phyloP scores from a whole-genome alignment of 768 basidiomycete species.

The Kwoniella botswanensis region DNA sequence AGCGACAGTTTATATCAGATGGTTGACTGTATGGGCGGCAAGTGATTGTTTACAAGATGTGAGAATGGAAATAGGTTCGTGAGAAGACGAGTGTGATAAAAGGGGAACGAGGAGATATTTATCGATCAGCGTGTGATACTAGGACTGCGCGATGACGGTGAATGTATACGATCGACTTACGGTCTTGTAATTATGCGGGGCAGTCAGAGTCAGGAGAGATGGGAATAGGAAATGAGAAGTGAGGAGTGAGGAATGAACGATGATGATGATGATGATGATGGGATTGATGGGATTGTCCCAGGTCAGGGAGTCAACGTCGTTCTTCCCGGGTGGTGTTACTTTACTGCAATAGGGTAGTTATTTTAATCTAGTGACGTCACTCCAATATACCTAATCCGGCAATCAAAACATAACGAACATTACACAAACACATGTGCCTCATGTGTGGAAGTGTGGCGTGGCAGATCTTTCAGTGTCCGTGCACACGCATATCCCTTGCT shows the following conservation, averaged over 20 bases:
- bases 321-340: background rate
- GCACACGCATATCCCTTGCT: too few species aligned
- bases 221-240: background rate
- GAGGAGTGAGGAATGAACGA: background rate
- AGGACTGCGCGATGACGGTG: background rate
- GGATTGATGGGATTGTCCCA: background rate
- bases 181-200: background rate
- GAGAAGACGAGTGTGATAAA: background rate
- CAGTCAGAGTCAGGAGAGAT: background rate
- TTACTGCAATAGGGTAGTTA: background rate
- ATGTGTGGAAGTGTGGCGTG: background rate
- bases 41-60: conserved; percentile 1
- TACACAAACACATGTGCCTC: background rate
- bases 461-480: background rate
- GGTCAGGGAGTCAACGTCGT: conserved; percentile 7
- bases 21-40: background rate
- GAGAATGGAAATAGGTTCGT: background rate
- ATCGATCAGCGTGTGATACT: background rate
- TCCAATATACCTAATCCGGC: conserved; percentile 6
- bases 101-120: background rate
- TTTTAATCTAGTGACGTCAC: conserved; percentile 5
- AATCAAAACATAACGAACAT: background rate
- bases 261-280: conserved; percentile 1
- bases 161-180: background rate
- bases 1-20: background rate